Evolutionary conservation across 768 basidiomycete genomes (phyloP).

Genomic region (Kwoniella bestiolae): DNA sequence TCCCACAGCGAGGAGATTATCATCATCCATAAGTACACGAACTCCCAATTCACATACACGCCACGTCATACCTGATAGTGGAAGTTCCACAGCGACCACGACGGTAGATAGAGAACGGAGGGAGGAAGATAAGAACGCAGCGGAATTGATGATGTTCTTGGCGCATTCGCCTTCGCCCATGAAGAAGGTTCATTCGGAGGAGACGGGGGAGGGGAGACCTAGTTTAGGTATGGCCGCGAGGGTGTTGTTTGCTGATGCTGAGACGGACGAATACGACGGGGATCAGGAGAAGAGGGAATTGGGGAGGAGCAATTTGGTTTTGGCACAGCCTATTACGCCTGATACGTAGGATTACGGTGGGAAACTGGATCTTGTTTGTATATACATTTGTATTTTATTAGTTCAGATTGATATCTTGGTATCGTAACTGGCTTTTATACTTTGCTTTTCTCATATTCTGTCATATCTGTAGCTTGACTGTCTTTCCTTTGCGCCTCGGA

Average conservation of each 20-base stretch:
- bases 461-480: no score
- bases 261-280: not conserved
- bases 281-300: not conserved
- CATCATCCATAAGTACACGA: slow-evolving; percentile 10
- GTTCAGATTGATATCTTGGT: no score
- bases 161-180: slow-evolving; percentile 53
- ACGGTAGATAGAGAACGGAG: not conserved
- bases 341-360: not conserved
- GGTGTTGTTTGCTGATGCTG: slow-evolving; percentile 47
- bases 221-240: slow-evolving; percentile 38
- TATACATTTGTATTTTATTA: no score
- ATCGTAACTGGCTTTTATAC: no score
- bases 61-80: slow-evolving; percentile 14
- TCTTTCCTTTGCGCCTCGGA: no score
- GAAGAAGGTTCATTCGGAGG: slow-evolving; percentile 2
- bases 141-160: slow-evolving; percentile 56
- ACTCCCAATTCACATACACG: slow-evolving; percentile 26
- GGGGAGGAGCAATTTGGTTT: not conserved
- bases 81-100: not conserved
- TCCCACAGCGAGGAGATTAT: slow-evolving; percentile 7
- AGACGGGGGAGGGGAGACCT: not conserved
- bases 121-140: slow-evolving; percentile 54
- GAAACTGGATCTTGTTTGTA: no score
- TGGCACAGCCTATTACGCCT: not conserved
- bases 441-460: no score